Percentiles rank a stretch among this genome's conserved stretches.
These are phyloP conservation scores for Colletotrichum cereale DNA, from an alignment of 2,329 filamentous ascomycete genomes.

Conservation along the genomic window DNA sequence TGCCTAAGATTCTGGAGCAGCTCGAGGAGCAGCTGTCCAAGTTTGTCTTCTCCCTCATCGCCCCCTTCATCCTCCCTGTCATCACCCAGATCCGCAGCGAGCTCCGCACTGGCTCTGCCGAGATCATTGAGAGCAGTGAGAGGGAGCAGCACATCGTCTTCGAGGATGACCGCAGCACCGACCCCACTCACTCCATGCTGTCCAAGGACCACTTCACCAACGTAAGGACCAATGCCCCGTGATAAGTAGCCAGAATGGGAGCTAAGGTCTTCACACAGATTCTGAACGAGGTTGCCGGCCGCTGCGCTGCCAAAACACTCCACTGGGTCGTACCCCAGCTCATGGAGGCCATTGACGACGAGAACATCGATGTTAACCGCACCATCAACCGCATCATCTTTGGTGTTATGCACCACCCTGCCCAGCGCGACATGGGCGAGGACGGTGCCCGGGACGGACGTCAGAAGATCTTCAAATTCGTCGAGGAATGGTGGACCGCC, in stretches of 20 bases:
- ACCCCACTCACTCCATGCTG: constrained; percentile 95
- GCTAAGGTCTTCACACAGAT: constrained; percentile 59
- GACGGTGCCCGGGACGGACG: constrained; percentile 81
- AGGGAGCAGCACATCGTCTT: constrained; percentile 91
- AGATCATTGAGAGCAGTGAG: constrained; percentile 88
- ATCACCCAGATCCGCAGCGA: constrained; percentile 89
- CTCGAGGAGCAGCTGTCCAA: constrained; percentile 88
- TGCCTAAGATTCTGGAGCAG: constrained; percentile 88
- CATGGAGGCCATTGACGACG: constrained; percentile 88
- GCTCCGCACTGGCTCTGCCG: constrained; percentile 85
- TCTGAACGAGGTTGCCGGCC: constrained; percentile 89
- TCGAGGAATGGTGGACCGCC: constrained; percentile 85
- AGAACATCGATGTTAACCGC: constrained; percentile 75
- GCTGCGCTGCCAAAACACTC: constrained; percentile 82
- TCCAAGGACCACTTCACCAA: constrained; percentile 97
- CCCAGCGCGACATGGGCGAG: constrained; percentile 76
- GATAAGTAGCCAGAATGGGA: not conserved
- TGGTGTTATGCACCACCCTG: constrained; percentile 90
- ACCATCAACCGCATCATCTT: constrained; percentile 82
- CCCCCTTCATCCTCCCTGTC: constrained; percentile 87
- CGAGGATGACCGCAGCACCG: constrained; percentile 78
- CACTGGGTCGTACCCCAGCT: constrained; percentile 91
- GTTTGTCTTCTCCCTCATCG: constrained; percentile 92
- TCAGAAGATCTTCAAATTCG: constrained; percentile 80
- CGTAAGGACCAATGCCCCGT: constrained; percentile 53